Conservation (phyloP, 2,329 filamentous ascomycete species). For the Cladosporium sp. region DNA sequence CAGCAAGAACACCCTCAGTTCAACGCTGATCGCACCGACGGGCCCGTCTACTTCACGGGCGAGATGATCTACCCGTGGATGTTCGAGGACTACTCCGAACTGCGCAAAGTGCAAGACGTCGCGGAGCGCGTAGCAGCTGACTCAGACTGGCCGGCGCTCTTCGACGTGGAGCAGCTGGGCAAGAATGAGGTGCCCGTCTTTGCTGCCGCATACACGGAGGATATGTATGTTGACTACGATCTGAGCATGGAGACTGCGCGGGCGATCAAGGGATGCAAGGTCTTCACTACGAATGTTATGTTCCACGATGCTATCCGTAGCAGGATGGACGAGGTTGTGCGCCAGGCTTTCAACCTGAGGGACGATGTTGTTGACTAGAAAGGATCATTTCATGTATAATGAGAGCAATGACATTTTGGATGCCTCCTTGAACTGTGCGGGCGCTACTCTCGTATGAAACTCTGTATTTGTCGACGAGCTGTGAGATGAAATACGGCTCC, state of each 20-base stretch:
- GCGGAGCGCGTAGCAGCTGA: conserved; percentile 67
- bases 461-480: too few relatives aligned
- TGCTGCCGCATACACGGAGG: conserved; percentile 75
- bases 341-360: conserved; percentile 69
- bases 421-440: too few relatives aligned
- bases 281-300: conserved; percentile 79
- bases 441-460: too few relatives aligned
- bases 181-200: conserved; percentile 82
- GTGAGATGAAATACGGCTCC: too few relatives aligned
- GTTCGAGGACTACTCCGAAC: conserved; percentile 75
- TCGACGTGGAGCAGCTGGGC: conserved; percentile 67
- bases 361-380: conserved; percentile 60
- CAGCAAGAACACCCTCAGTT: conserved; percentile 49
- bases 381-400: too few relatives aligned
- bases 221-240: conserved; percentile 87
- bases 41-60: conserved; percentile 74
- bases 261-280: conserved; percentile 71
- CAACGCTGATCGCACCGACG: conserved; percentile 38
- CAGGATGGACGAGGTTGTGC: conserved; percentile 71
- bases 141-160: conserved; percentile 69
- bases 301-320: conserved; percentile 79
- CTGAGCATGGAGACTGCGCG: conserved; percentile 69
- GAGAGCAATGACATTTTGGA: too few relatives aligned
- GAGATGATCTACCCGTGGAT: conserved; percentile 90
- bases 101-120: conserved; percentile 62